Percentiles rank a stretch among this genome's conserved stretches.
Conservation (phyloP, 2,329 filamentous ascomycete species). For the Arthrinium puccinioides region DNA sequence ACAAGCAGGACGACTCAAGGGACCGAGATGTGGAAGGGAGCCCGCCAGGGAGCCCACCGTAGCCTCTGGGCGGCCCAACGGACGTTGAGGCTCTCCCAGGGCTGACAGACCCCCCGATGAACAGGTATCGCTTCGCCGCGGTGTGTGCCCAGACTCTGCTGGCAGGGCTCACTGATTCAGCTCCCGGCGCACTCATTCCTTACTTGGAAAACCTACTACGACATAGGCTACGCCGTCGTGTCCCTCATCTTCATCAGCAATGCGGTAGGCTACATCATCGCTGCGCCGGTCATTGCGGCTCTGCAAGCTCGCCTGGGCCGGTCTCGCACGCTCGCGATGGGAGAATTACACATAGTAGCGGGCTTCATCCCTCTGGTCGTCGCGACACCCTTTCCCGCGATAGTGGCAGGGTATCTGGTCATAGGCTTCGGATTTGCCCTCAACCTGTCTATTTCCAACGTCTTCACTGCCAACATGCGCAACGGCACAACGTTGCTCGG, state of each 20-base stretch:
- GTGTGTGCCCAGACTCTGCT: slow-evolving; percentile 59
- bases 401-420: slow-evolving; percentile 63
- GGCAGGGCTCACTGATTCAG: slow-evolving; percentile 67
- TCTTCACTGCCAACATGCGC: slow-evolving; percentile 45
- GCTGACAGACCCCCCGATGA: slow-evolving; percentile 56
- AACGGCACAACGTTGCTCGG: slow-evolving; percentile 50
- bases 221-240: slow-evolving; percentile 69
- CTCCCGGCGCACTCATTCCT: slow-evolving; percentile 71
- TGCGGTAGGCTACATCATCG: slow-evolving; percentile 67
- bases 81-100: slow-evolving; percentile 42
- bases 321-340: slow-evolving; percentile 53
- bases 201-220: slow-evolving; percentile 67
- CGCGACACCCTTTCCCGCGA: slow-evolving; percentile 61
- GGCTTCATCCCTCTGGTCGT: slow-evolving; percentile 60
- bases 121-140: slow-evolving; percentile 60
- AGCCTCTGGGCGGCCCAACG: slow-evolving; percentile 3
- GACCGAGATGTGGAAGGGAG: no score
- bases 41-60: slow-evolving; percentile 13
- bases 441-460: slow-evolving; percentile 50
- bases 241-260: slow-evolving; percentile 77
- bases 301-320: slow-evolving; percentile 58
- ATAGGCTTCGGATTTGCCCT: slow-evolving; percentile 52
- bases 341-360: slow-evolving; percentile 47
- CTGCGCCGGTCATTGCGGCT: slow-evolving; percentile 61
- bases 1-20: no score